Evolutionary conservation across 2,329 filamentous ascomycete genomes (phyloP), one percentile per base, ranked within the genome.

Genomic region (Ceratocystiopsis brevicomis): DNA sequence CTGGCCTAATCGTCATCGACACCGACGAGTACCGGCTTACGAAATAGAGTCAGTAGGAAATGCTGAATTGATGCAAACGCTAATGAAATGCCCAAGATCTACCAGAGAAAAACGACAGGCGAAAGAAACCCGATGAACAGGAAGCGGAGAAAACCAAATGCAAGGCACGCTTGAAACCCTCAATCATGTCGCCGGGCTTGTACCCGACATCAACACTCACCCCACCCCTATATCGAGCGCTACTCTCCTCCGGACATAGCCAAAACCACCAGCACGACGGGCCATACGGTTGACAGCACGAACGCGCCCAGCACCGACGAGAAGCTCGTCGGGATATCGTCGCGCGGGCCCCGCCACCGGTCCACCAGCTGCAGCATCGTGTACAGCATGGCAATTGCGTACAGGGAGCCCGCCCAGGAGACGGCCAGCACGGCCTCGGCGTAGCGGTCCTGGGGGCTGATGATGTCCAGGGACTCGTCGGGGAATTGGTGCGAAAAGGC

Each of bases 321-420:
- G 30, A 52, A 43, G 21, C 42, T 40, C 2, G 52, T 52, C 3
- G 46, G 43, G 8, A 46, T 49, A 16, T 52, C 52, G 38, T 54
- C 51, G 8, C 50, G 48, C 11, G 49, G 48, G 3, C 53, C 53
- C 30, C 51, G 47, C 53, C 53, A 54, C 32, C 53, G 49, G 46
- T 54, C 53, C n/a, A 54, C 50, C 38, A 54, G 47, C 30, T 50
- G 43, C 34, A 47, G 8, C 1, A 44, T 34, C 3, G 53, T 54
- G 38, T 52, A 54, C 42, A 54, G 47, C 49, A 54, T 54, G 41
- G 44, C 52, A 17, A 53, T 48, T 33, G 34, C 50, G 36, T 54
- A 54, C 13, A 48, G 16, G 4, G 40, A 25, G 39, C 47, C 44
- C 25, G 37, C 49, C 52, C 52, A 54, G 30, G 38, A 13, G 38